phyloP scores from a whole-genome alignment of 1,284 basidiomycete species.

The Naganishia cerealis region DNA sequence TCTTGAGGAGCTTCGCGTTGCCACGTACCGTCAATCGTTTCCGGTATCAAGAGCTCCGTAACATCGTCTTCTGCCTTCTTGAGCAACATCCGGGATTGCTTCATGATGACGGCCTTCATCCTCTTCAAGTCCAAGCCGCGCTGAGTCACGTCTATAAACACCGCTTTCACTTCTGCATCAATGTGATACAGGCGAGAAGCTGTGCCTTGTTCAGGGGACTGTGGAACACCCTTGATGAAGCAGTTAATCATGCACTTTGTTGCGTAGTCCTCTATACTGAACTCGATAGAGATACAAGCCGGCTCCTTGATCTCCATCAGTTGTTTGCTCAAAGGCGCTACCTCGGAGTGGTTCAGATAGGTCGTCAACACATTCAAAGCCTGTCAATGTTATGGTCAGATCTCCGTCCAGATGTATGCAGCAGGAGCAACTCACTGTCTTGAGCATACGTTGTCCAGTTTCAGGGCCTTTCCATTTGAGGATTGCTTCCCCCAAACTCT shows the following conservation, averaged over 20 bases:
- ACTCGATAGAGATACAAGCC: constrained; percentile 81
- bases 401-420: background rate
- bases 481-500: constrained; percentile 83
- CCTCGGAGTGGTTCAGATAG: constrained; percentile 84
- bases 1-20: background rate
- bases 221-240: constrained; percentile 80
- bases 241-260: constrained; percentile 72
- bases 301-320: constrained; percentile 90
- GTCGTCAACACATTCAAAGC: constrained; percentile 79
- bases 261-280: constrained; percentile 74
- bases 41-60: constrained; percentile 49
- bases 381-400: constrained; percentile 48
- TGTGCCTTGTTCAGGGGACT: constrained; percentile 38
- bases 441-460: constrained; percentile 70
- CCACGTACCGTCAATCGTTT: constrained; percentile 62
- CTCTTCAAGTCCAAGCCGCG: constrained; percentile 87
- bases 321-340: constrained; percentile 86
- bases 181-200: constrained; percentile 70
- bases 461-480: constrained; percentile 78
- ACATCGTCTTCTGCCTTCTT: constrained; percentile 48
- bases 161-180: constrained; percentile 67
- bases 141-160: constrained; percentile 67
- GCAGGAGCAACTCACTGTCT: constrained; percentile 60
- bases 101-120: constrained; percentile 82
- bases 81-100: constrained; percentile 74